Evolutionary conservation across 768 basidiomycete genomes (phyloP).

Genomic region (Pleurotus djamor): DNA sequence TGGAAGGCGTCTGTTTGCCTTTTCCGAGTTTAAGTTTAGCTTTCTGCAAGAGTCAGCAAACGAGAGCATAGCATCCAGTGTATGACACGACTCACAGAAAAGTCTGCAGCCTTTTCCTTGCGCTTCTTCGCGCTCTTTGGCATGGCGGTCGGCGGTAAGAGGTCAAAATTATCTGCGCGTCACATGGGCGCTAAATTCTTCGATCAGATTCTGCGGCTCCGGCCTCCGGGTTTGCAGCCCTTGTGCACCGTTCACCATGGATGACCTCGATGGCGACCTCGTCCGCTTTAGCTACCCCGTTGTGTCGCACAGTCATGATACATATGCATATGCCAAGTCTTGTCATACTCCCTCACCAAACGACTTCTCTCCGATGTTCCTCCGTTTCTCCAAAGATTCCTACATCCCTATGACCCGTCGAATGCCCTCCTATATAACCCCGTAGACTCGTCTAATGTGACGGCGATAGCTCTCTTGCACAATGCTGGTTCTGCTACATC

Average conservation of each 20-base stretch:
- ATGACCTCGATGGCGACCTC: neutral
- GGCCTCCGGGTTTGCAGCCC: neutral
- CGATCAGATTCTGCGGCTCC: too few species aligned
- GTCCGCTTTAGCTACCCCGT: neutral
- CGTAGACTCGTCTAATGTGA: too few species aligned
- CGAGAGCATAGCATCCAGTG: neutral
- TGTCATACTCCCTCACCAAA: neutral
- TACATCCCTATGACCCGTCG: neutral
- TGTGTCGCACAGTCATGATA: neutral
- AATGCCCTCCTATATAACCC: neutral
- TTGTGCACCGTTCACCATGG: neutral
- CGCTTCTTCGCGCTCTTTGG: slow-evolving; percentile 87
- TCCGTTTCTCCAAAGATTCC: slow-evolving; percentile 1
- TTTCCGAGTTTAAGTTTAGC: slow-evolving; percentile 96
- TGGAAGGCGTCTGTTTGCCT: slow-evolving; percentile 77
- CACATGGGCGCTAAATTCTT: neutral
- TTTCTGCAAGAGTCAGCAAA: slow-evolving; percentile 48
- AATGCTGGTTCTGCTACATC: neutral
- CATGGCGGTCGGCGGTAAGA: slow-evolving; percentile 35
- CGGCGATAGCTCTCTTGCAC: too few species aligned
- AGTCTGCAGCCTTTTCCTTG: slow-evolving; percentile 87
- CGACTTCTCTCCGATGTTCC: slow-evolving; percentile 1
- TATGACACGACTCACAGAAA: slow-evolving; percentile 49
- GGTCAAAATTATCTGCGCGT: neutral
- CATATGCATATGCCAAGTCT: neutral